These are phyloP conservation scores for Solanum pinnatisectum DNA, from an alignment of 257 asterid species.

Conservation along the genomic window DNA sequence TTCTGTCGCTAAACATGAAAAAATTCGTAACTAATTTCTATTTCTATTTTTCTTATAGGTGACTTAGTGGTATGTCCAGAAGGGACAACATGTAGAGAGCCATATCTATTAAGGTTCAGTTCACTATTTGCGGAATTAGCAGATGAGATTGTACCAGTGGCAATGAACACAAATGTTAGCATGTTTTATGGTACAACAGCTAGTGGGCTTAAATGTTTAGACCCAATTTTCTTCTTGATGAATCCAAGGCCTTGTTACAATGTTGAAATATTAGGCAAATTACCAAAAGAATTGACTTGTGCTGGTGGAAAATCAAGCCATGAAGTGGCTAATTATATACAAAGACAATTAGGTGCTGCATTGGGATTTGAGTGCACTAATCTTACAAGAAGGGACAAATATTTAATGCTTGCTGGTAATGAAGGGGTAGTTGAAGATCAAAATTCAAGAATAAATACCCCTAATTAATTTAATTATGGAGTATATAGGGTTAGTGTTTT, in stretches of 20 bases:
- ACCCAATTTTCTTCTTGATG: slow-evolving; percentile 78
- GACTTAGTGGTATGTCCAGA: slow-evolving; percentile 90
- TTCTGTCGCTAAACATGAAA: too few relatives aligned
- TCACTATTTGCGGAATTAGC: slow-evolving; percentile 77
- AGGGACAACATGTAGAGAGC: slow-evolving; percentile 96
- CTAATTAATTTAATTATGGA: background rate
- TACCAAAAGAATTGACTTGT: slow-evolving; percentile 55
- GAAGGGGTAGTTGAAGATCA: slow-evolving; percentile 57
- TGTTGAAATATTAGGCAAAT: slow-evolving; percentile 39
- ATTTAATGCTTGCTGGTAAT: slow-evolving; percentile 88
- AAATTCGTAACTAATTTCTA: background rate
- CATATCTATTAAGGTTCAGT: slow-evolving; percentile 74
- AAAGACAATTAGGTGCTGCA: slow-evolving; percentile 50
- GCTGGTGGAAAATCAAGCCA: slow-evolving; percentile 61
- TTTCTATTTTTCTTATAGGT: slow-evolving; percentile 13
- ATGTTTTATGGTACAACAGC: slow-evolving; percentile 98
- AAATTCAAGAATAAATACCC: background rate
- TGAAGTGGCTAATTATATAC: slow-evolving; percentile 90
- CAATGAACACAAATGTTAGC: slow-evolving; percentile 46
- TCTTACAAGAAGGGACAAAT: slow-evolving; percentile 83
- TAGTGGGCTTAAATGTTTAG: slow-evolving; percentile 80
- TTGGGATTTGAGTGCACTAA: slow-evolving; percentile 80
- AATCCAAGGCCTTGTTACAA: slow-evolving; percentile 59
- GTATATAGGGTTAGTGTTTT: background rate
- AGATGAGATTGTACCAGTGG: slow-evolving; percentile 86